These are phyloP conservation scores for Ballota nigra DNA, from an alignment of 257 asterid genomes.

Conservation along the genomic window DNA sequence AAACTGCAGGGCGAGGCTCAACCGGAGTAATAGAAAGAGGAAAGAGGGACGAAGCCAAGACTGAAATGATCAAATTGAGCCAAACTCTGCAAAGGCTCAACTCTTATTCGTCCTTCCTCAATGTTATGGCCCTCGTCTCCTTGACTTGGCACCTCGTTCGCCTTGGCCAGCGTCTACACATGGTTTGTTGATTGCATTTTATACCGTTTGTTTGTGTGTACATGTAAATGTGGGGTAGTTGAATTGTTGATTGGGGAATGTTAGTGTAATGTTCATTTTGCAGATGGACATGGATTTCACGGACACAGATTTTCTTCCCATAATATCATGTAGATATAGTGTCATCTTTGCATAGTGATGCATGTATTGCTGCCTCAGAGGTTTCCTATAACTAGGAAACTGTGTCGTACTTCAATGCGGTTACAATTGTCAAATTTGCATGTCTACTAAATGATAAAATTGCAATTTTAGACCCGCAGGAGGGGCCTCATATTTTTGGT, in stretches of 20 bases:
- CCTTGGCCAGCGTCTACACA: slow-evolving; percentile 41
- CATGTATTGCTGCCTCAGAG: too few species aligned
- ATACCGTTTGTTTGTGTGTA: not conserved
- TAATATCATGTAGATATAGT: not conserved
- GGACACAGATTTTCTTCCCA: not conserved
- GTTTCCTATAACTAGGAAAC: too few species aligned
- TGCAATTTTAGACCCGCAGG: too few species aligned
- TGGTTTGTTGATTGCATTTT: not conserved
- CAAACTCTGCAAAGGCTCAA: slow-evolving; percentile 47
- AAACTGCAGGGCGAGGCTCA: slow-evolving; percentile 22
- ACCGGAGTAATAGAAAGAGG: not conserved
- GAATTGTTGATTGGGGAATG: not conserved
- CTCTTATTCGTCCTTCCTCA: slow-evolving; percentile 62
- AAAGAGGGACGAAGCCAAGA: not conserved
- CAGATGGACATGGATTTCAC: not conserved
- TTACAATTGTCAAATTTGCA: too few species aligned
- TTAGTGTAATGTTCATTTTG: not conserved
- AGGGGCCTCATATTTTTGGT: too few species aligned
- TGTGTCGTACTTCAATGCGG: too few species aligned
- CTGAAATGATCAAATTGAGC: slow-evolving; percentile 27
- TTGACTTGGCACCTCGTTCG: slow-evolving; percentile 64
- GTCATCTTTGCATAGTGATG: not conserved
- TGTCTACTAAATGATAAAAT: too few species aligned
- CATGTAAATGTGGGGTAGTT: not conserved
- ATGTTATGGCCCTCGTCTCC: slow-evolving; percentile 45